phyloP scores from a whole-genome alignment of 2,329 filamentous ascomycete species.

The Colletotrichum ledebouriae region DNA sequence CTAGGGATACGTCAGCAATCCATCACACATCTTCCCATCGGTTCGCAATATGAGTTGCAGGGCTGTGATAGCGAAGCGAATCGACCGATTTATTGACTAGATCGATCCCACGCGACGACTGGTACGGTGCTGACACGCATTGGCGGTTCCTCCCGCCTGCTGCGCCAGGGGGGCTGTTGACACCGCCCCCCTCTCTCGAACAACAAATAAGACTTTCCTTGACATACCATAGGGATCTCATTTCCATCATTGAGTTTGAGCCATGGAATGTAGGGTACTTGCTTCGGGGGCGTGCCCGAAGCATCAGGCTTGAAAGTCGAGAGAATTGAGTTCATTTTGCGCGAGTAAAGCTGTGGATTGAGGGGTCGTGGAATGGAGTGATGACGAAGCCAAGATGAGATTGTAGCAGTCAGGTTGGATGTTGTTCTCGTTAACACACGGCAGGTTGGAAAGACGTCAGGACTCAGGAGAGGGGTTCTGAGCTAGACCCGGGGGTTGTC shows the following conservation, averaged over 20 bases:
- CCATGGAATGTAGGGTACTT: constrained; percentile 61
- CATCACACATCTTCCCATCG: not conserved
- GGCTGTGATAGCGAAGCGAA: not conserved
- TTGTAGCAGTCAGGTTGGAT: constrained; percentile 17
- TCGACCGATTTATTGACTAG: not conserved
- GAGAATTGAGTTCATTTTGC: constrained; percentile 59
- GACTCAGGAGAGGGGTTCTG: not conserved
- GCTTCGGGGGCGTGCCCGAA: constrained; percentile 57
- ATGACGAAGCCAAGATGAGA: constrained; percentile 25
- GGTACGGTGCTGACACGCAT: constrained; percentile 21
- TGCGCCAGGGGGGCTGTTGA: not conserved
- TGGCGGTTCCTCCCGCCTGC: not conserved
- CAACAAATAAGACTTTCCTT: not conserved
- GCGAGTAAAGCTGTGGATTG: constrained; percentile 2
- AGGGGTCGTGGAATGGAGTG: constrained; percentile 8
- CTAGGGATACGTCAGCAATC: constrained; percentile 52
- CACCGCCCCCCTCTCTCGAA: not conserved
- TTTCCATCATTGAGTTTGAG: constrained; percentile 82
- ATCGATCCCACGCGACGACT: not conserved
- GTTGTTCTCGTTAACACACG: constrained; percentile 16
- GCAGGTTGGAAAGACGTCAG: not conserved
- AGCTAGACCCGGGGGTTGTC: not conserved
- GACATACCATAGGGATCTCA: constrained; percentile 75
- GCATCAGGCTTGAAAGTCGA: constrained; percentile 56
- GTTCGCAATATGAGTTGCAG: not conserved